Evolutionary conservation across 257 asterid genomes (phyloP), one percentile per base, ranked within the genome.

Genomic region (Solanum microdontum): DNA sequence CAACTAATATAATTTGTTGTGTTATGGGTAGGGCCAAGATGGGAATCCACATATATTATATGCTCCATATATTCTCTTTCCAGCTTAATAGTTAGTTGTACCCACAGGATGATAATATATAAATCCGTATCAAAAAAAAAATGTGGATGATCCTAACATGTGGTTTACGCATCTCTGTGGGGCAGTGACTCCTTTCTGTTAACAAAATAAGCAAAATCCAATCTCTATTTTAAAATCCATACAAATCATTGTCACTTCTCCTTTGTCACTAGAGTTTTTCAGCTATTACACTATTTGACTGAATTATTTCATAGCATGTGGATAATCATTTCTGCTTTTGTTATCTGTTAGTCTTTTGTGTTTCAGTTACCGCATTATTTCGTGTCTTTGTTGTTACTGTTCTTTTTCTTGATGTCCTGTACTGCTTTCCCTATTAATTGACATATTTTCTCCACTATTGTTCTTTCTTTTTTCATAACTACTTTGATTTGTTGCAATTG

Each of bases 111-210:
- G 73, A 89, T 88, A 43, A 43, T 43, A 43, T 43, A 43, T 43
- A 43, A 4, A 43, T 43, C 51, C 51, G 15, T 43, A 12, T 43
- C 51, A 3, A 43, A 43, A 43, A 43, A 43, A 36, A 85, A 76
- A 88, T 79, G 86, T 86, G 84, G 86, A 55, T 45, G 73, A 89
- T 88, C 86, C 85, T 89, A 66, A 87, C 90, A 88, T 89, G 90
- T 85, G 91, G 70, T 85, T 80, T 89, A 39, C 86, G 89, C 91
- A 91, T 91, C 90, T 87, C 66, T 80, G 94, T 91, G 92, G 95
- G 95, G 85, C 76, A 88, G 88, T 75, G 69, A 43, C 11, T 79
- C 84, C 36, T 40, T 79, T 79, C 23, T 75, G 32, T 76, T 39
- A 23, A 39, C 15, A 39, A 77, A 58, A 77, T 39, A 24, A 39